A percentile compares a stretch with the other conserved stretches of the same genome.
These are phyloP conservation scores for Pseudozyma pruni DNA, from an alignment of 1,284 basidiomycete genomes.

Conservation along the genomic window DNA sequence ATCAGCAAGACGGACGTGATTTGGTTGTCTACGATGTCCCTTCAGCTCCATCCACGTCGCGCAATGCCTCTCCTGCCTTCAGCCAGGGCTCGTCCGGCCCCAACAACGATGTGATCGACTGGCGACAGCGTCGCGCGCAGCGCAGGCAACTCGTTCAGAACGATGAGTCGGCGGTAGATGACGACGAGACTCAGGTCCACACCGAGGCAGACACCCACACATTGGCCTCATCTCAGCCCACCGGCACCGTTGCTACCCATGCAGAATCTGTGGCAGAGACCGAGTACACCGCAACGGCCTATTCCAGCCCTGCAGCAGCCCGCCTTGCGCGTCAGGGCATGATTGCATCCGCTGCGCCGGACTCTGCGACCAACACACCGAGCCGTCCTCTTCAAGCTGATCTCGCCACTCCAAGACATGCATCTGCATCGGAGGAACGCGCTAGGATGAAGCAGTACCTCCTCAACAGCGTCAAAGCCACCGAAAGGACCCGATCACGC, in stretches of 20 bases:
- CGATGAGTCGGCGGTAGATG: slow-evolving; percentile 36
- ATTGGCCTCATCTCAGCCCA: slow-evolving; percentile 3
- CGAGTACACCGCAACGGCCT: slow-evolving; percentile 41
- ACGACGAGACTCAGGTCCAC: slow-evolving; percentile 21
- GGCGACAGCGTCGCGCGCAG: slow-evolving; percentile 31
- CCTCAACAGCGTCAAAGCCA: slow-evolving; percentile 52
- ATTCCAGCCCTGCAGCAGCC: slow-evolving; percentile 48
- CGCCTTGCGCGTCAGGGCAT: slow-evolving; percentile 35
- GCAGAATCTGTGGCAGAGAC: slow-evolving; percentile 16
- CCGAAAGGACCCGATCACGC: slow-evolving; percentile 18
- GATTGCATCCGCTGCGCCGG: slow-evolving; percentile 1
- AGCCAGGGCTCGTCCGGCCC: neutral
- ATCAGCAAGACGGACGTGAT: slow-evolving; percentile 17
- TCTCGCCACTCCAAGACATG: slow-evolving; percentile 32
- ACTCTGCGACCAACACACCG: slow-evolving; percentile 25
- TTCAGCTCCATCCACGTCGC: slow-evolving; percentile 9
- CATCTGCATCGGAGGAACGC: slow-evolving; percentile 23
- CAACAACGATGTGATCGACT: slow-evolving; percentile 13
- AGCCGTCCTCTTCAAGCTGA: slow-evolving; percentile 23
- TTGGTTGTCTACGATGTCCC: slow-evolving; percentile 36
- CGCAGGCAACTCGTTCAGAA: slow-evolving; percentile 32
- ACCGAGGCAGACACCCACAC: slow-evolving; percentile 2
- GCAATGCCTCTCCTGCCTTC: slow-evolving; percentile 4
- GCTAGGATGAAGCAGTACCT: slow-evolving; percentile 50
- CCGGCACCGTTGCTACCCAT: slow-evolving; percentile 11